These are phyloP conservation scores for Santalum album DNA, from an alignment of 164 flowering plant species.

Conservation along the genomic window DNA sequence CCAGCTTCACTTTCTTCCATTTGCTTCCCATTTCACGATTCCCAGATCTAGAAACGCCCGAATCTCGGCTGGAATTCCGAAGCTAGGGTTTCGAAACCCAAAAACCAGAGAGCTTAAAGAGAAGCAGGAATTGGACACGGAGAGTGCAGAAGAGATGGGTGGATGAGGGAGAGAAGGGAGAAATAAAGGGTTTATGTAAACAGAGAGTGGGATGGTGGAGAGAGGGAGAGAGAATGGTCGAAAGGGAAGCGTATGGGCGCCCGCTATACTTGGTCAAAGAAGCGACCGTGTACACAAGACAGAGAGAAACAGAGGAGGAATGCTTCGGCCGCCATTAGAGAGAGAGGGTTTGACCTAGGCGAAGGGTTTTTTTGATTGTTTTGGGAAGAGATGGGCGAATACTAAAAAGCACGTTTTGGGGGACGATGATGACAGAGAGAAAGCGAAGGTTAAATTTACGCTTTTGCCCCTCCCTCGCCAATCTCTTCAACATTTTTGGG, in stretches of 20 bases:
- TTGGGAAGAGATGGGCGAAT: too few relatives aligned
- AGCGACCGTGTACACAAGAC: slow-evolving; percentile 9
- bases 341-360: slow-evolving; percentile 16
- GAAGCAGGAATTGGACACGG: slow-evolving; percentile 17
- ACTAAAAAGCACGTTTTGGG: too few relatives aligned
- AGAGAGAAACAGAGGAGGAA: background rate
- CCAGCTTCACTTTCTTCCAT: slow-evolving; percentile 50
- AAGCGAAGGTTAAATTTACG: too few relatives aligned
- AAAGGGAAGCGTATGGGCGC: too few relatives aligned
- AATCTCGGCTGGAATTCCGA: background rate
- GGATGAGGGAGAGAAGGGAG: background rate
- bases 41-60: slow-evolving; percentile 14
- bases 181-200: background rate
- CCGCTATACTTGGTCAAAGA: slow-evolving; percentile 10
- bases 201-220: slow-evolving; percentile 7
- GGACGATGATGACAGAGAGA: too few relatives aligned
- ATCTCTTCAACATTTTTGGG: too few relatives aligned
- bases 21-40: slow-evolving; percentile 35
- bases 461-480: too few relatives aligned
- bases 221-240: too few relatives aligned
- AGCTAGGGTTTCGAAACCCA: slow-evolving; percentile 5
- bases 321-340: slow-evolving; percentile 19
- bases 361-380: background rate
- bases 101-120: slow-evolving; percentile 9
- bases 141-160: background rate